Conservation (phyloP, 108 stramenopile genomes). For the Conticribra weissflogii region DNA sequence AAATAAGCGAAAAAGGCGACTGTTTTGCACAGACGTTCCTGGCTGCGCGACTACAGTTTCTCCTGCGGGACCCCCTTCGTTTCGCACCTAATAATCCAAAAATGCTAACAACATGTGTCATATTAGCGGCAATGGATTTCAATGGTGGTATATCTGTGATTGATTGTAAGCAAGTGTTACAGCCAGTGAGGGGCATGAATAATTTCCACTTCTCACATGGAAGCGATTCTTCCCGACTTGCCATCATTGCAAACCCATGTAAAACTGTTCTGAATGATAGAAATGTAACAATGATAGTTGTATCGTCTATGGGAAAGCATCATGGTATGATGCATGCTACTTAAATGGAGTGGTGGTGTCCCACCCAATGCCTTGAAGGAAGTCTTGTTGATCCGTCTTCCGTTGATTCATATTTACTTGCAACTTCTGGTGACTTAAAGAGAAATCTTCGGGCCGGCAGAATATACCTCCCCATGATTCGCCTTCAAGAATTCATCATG, state of each 20-base stretch:
- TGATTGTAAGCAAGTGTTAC: slow-evolving; percentile 61
- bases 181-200: slow-evolving; percentile 13
- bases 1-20: no score
- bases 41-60: slow-evolving; percentile 11
- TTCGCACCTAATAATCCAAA: no score
- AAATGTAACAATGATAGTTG: slow-evolving; percentile 19
- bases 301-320: slow-evolving; percentile 8
- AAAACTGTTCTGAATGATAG: slow-evolving; percentile 11
- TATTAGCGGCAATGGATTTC: slow-evolving; percentile 72
- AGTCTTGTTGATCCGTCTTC: slow-evolving; percentile 10
- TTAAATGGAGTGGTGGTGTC: slow-evolving; percentile 50
- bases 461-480: neutral
- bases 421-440: slow-evolving; percentile 14
- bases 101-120: no score
- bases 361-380: slow-evolving; percentile 5
- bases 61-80: slow-evolving; percentile 32
- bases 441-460: neutral
- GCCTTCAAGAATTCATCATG: slow-evolving; percentile 20
- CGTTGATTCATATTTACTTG: slow-evolving; percentile 27
- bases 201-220: neutral
- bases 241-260: neutral
- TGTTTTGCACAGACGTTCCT: no score
- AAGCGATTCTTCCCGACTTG: neutral
- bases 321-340: slow-evolving; percentile 12
- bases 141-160: slow-evolving; percentile 73